Percentiles rank a stretch among this genome's conserved stretches.
These are phyloP conservation scores for Hirschioporus abietinus DNA, from an alignment of 768 basidiomycete genomes.

Conservation along the genomic window DNA sequence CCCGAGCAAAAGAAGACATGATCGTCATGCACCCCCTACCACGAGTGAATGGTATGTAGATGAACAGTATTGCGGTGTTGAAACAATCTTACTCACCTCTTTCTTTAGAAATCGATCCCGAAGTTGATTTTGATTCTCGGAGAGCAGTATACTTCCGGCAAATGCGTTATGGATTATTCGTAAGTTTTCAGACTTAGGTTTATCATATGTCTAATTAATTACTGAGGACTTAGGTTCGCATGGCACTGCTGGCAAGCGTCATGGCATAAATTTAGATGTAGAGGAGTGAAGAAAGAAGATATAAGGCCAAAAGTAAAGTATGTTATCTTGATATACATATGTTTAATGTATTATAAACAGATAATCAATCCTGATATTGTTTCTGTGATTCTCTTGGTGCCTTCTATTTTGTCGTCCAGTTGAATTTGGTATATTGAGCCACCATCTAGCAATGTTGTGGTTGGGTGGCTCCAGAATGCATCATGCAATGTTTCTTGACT, in stretches of 20 bases:
- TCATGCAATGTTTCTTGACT: background rate
- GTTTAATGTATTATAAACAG: background rate
- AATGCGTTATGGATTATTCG: slow-evolving; percentile 97
- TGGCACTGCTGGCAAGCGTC: slow-evolving; percentile 75
- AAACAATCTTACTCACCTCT: slow-evolving; percentile 11
- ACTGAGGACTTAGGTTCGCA: slow-evolving; percentile 48
- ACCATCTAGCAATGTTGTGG: background rate
- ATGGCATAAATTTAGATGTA: slow-evolving; percentile 27
- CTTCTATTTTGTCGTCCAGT: background rate
- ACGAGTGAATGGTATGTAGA: slow-evolving; percentile 68
- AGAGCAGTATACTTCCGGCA: slow-evolving; percentile 97
- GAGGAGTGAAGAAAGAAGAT: background rate
- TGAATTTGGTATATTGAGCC: background rate
- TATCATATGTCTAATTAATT: slow-evolving; percentile 1
- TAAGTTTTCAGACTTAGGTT: slow-evolving; percentile 38
- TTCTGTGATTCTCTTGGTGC: background rate
- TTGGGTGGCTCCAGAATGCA: background rate
- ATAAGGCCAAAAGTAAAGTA: background rate
- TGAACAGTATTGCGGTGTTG: slow-evolving; percentile 1
- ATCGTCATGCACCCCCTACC: slow-evolving; percentile 99
- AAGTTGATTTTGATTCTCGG: slow-evolving; percentile 93
- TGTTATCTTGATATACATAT: background rate
- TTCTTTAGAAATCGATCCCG: slow-evolving; percentile 90
- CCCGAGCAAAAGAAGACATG: slow-evolving; percentile 92
- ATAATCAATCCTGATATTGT: background rate